Conservation (phyloP, 768 basidiomycete species). For the Trametes punicea region DNA sequence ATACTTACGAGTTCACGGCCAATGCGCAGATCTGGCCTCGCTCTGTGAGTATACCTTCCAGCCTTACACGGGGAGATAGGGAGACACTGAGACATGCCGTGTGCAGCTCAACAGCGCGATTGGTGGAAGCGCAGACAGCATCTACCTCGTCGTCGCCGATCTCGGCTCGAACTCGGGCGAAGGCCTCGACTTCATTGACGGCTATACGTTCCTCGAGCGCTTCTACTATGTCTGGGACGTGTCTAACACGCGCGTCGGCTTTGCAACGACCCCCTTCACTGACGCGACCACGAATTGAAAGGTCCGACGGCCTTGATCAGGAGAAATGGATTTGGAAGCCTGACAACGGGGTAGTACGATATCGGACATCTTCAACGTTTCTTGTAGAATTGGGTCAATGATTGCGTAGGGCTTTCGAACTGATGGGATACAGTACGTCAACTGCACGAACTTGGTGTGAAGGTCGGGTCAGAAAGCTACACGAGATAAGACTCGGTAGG, state of each 20-base stretch:
- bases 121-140: constrained; percentile 23
- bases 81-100: neutral
- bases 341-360: too few relatives aligned
- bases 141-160: constrained; percentile 29
- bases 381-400: too few relatives aligned
- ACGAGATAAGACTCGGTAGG: too few relatives aligned
- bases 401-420: too few relatives aligned
- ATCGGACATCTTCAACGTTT: too few relatives aligned
- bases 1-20: constrained; percentile 27
- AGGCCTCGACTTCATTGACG: constrained; percentile 33
- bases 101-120: constrained; percentile 27
- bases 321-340: too few relatives aligned
- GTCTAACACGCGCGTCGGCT: constrained; percentile 34
- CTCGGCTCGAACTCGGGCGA: constrained; percentile 22
- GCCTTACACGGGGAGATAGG: too few relatives aligned
- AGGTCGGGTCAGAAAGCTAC: too few relatives aligned
- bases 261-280: constrained; percentile 38
- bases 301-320: too few relatives aligned
- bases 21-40: constrained; percentile 34
- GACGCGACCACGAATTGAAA: constrained; percentile 27
- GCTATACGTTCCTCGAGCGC: constrained; percentile 33
- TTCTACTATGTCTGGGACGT: constrained; percentile 44
- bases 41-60: constrained; percentile 3
- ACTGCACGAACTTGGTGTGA: too few relatives aligned
- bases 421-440: too few relatives aligned